Evolutionary conservation across 768 basidiomycete genomes (phyloP).

Genomic region (Wakefieldia striispora): DNA sequence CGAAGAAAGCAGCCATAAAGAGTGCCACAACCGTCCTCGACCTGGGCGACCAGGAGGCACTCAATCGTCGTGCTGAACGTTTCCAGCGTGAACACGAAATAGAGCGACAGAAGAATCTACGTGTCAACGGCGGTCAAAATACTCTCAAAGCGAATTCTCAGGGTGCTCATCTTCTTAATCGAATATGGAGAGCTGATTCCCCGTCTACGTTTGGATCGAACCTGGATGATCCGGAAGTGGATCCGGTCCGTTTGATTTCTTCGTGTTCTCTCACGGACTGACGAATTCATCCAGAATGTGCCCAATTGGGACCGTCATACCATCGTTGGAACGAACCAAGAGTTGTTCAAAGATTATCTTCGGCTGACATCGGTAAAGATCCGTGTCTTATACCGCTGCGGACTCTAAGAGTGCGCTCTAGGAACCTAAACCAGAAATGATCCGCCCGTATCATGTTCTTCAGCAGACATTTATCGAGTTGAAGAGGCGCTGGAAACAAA

Average conservation of each 20-base stretch:
- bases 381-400: neutral
- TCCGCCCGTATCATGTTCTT: conserved; percentile 84
- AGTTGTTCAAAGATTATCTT: conserved; percentile 94
- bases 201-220: conserved; percentile 47
- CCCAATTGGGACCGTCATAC: conserved; percentile 96
- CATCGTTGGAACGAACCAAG: conserved; percentile 87
- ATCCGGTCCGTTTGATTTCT: conserved; percentile 50
- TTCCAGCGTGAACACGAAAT: conserved; percentile 90
- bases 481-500: conserved; percentile 85
- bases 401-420: conserved; percentile 30
- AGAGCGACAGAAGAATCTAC: conserved; percentile 61
- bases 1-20: conserved; percentile 52
- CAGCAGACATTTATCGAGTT: conserved; percentile 83
- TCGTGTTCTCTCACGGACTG: conserved; percentile 1
- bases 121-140: conserved; percentile 29
- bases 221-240: conserved; percentile 68
- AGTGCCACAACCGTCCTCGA: conserved; percentile 41
- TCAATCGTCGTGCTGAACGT: conserved; percentile 78
- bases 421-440: conserved; percentile 94
- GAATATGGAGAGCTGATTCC: conserved; percentile 41
- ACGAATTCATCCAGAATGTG: conserved; percentile 65
- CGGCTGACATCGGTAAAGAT: conserved; percentile 79
- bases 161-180: conserved; percentile 53
- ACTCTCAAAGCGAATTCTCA: conserved; percentile 46
- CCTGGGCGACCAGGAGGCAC: conserved; percentile 63